A percentile compares a stretch with the other conserved stretches of the same genome.
These are phyloP conservation scores for Boletus mariae DNA, from an alignment of 1,284 basidiomycete species.

Conservation along the genomic window DNA sequence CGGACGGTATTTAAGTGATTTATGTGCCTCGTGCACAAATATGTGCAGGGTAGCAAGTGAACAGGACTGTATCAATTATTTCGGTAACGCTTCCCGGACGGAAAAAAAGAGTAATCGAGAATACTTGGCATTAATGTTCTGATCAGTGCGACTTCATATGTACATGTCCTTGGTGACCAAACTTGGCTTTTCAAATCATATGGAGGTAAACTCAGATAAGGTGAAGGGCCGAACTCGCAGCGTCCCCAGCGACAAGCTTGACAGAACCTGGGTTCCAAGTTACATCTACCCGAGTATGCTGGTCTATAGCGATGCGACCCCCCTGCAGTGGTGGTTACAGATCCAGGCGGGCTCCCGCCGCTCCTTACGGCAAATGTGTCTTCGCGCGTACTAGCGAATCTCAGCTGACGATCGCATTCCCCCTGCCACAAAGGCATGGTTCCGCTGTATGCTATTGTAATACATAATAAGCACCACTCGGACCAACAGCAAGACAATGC, in stretches of 20 bases:
- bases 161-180: conserved; percentile 11
- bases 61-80: conserved; percentile 29
- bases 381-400: conserved; percentile 25
- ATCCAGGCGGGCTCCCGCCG: conserved; percentile 4
- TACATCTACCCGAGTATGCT: conserved; percentile 13
- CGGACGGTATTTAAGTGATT: conserved; percentile 34
- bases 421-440: too few species aligned
- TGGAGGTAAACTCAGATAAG: too few species aligned
- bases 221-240: neutral
- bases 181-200: conserved; percentile 7
- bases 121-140: neutral
- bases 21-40: conserved; percentile 33
- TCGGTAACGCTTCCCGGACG: conserved; percentile 30
- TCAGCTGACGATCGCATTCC: conserved; percentile 17
- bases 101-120: conserved; percentile 12
- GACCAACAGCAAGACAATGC: neutral
- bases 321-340: neutral
- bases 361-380: conserved; percentile 28
- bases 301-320: neutral
- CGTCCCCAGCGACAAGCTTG: neutral
- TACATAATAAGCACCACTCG: neutral
- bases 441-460: neutral
- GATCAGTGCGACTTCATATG: neutral
- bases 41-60: conserved; percentile 29
- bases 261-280: conserved; percentile 5